These are phyloP conservation scores for Plasmodium cynomolgi DNA, from an alignment of 169 alveolate species.

Conservation along the genomic window DNA sequence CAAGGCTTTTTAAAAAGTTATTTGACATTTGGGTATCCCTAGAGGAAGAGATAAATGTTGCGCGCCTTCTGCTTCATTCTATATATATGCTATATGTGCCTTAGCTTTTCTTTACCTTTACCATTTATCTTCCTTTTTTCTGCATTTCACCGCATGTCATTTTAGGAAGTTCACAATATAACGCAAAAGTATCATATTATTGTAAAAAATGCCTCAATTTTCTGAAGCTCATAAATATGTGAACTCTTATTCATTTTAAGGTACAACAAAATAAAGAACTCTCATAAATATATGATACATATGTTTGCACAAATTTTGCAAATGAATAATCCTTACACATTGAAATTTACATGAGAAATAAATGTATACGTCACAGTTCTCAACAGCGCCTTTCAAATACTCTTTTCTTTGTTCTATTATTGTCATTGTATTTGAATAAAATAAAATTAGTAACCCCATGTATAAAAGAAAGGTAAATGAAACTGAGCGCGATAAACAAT, in stretches of 20 bases:
- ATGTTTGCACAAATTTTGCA: not conserved
- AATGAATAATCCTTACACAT: slow-evolving; percentile 2
- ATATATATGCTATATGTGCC: not conserved
- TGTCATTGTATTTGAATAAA: not conserved
- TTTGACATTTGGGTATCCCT: not conserved
- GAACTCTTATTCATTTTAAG: not conserved
- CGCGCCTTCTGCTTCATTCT: not conserved
- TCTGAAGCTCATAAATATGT: not conserved
- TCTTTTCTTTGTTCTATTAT: not conserved
- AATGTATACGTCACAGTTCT: not conserved
- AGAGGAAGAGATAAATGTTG: not conserved
- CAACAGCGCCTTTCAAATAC: not conserved
- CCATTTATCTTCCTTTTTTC: not conserved
- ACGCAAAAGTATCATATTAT: not conserved
- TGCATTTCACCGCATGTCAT: not conserved
- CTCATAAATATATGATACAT: not conserved
- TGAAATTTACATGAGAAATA: not conserved
- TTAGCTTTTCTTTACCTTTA: not conserved
- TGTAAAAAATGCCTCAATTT: not conserved
- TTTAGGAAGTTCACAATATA: not conserved
- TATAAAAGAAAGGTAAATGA: not conserved
- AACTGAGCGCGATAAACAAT: not conserved
- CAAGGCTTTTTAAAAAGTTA: not conserved
- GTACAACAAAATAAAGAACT: not conserved
- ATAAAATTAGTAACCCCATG: not conserved